phyloP scores from a whole-genome alignment of 2,329 filamentous ascomycete species.

The Fusarium nygamai region DNA sequence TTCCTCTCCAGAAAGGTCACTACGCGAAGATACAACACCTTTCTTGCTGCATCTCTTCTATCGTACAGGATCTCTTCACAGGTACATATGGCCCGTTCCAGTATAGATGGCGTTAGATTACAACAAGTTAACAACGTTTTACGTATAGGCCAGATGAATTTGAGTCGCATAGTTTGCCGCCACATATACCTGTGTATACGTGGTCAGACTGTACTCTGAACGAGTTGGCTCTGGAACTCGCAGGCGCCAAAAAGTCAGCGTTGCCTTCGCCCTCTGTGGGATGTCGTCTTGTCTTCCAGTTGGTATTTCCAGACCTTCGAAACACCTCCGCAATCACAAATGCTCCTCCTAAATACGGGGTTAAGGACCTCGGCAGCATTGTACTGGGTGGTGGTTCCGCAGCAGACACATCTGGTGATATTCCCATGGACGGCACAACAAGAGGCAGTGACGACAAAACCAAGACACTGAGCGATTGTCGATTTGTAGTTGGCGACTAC shows the following conservation, averaged over 20 bases:
- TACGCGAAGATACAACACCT: constrained; percentile 79
- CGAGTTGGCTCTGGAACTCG: constrained; percentile 83
- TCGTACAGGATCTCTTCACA: constrained; percentile 76
- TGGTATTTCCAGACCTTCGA: constrained; percentile 82
- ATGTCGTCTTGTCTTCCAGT: constrained; percentile 85
- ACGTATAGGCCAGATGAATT: constrained; percentile 75
- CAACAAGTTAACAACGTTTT: not conserved
- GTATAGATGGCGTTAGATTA: not conserved
- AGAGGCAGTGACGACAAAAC: constrained; percentile 66
- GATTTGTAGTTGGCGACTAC: constrained; percentile 91
- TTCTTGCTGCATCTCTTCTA: constrained; percentile 91
- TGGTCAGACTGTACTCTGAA: constrained; percentile 83
- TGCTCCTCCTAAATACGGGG: constrained; percentile 68
- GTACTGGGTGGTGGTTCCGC: constrained; percentile 72
- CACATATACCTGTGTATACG: constrained; percentile 83
- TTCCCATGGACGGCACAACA: constrained; percentile 46
- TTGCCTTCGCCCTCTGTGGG: constrained; percentile 81
- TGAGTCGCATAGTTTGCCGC: constrained; percentile 64
- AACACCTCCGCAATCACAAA: constrained; percentile 42
- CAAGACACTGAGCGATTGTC: constrained; percentile 79
- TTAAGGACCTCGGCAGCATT: constrained; percentile 84
- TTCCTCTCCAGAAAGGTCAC: constrained; percentile 45
- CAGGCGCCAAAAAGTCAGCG: constrained; percentile 69
- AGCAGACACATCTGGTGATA: constrained; percentile 53
- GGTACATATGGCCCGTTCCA: constrained; percentile 53